Conservation (phyloP, 108 stramenopile species). For the Pseudonitzschia pungens region DNA sequence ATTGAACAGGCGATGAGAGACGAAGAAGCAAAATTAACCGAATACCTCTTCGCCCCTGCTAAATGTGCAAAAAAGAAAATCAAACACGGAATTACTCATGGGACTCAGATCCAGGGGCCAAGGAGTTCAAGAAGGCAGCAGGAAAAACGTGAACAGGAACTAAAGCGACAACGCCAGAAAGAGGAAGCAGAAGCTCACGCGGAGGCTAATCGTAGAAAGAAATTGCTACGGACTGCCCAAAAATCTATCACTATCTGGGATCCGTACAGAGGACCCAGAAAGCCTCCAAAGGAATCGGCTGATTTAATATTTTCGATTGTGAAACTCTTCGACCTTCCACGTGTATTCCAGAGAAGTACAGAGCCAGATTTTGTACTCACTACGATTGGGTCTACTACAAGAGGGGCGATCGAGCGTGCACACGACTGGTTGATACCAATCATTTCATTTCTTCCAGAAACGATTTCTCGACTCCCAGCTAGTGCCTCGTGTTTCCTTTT, state of each 20-base stretch:
- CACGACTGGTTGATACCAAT: conserved; percentile 84
- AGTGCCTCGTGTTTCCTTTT: conserved; percentile 75
- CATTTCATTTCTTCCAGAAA: conserved; percentile 60
- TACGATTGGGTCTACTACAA: conserved; percentile 63
- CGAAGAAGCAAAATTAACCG: conserved; percentile 59
- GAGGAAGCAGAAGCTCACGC: conserved; percentile 47
- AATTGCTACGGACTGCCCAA: conserved; percentile 54
- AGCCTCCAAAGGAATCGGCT: conserved; percentile 74
- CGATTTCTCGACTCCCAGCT: conserved; percentile 63
- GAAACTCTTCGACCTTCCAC: conserved; percentile 55
- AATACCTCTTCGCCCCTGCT: conserved; percentile 53
- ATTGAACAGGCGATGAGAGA: conserved; percentile 53
- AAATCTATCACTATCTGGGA: conserved; percentile 79
- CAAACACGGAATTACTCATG: conserved; percentile 21
- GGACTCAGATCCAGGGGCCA: conserved; percentile 19
- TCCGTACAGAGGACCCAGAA: conserved; percentile 52
- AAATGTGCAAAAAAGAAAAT: conserved; percentile 28
- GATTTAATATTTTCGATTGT: conserved; percentile 64
- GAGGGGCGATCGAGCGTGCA: conserved; percentile 76
- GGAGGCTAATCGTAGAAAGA: conserved; percentile 52
- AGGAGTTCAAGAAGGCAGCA: conserved; percentile 56
- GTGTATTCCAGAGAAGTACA: conserved; percentile 47
- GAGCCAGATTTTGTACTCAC: conserved; percentile 64
- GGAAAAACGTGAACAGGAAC: conserved; percentile 41
- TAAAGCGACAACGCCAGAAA: conserved; percentile 43